phyloP scores from a whole-genome alignment of 768 basidiomycete genomes.

The Tricholoma sp. region DNA sequence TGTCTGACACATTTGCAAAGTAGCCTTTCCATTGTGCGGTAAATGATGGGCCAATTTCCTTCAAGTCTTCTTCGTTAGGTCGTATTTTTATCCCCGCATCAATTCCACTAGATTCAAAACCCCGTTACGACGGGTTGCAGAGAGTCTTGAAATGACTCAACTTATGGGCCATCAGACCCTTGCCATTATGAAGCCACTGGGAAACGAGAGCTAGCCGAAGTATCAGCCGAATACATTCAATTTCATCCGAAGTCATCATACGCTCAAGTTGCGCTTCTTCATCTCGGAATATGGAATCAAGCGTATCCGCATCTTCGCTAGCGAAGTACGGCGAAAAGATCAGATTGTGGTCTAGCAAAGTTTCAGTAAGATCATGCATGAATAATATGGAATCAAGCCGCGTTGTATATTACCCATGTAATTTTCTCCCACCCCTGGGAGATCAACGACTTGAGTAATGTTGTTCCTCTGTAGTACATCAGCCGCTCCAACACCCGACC shows the following conservation, averaged over 20 bases:
- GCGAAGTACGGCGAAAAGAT: conserved; percentile 36
- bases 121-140: background rate
- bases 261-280: conserved; percentile 33
- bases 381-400: background rate
- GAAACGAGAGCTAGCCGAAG: conserved; percentile 9
- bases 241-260: conserved; percentile 18
- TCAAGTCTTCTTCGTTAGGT: background rate
- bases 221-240: background rate
- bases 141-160: background rate
- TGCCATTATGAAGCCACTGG: conserved; percentile 13
- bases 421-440: conserved; percentile 78
- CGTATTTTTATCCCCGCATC: background rate
- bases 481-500: conserved; percentile 62
- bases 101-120: background rate
- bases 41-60: background rate
- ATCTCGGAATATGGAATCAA: conserved; percentile 43
- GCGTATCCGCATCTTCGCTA: conserved; percentile 39
- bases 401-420: conserved; percentile 34
- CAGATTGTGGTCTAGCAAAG: conserved; percentile 35
- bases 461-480: conserved; percentile 41
- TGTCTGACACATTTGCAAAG: background rate
- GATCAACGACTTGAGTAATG: conserved; percentile 49
- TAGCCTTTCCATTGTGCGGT: background rate
- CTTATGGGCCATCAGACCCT: conserved; percentile 36
- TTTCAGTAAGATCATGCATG: background rate